Evolutionary conservation across 148 eudicot species (phyloP), one percentile per base, ranked within the genome.

Genomic region (Beta vulgaris): DNA sequence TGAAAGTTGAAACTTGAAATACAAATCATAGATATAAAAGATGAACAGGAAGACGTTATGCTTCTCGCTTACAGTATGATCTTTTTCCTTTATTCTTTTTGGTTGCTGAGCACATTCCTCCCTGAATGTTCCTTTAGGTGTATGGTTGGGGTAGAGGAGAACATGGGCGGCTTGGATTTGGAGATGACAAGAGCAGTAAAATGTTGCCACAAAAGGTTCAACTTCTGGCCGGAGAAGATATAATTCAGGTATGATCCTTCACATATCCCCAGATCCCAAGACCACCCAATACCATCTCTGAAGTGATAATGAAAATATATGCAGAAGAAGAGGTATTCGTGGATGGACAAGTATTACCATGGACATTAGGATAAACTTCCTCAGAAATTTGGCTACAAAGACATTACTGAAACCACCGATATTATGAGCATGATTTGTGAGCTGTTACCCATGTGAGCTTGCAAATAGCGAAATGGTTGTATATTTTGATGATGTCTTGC

Each of bases 141-240:
- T 96, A 87, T 80, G 93, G 98, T 21, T 96, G 99, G 99, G 99
- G 99, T 53, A 92, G 99, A 88, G 99, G 99, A 68, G 99, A 96
- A 69, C 99, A 96, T 70, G 99, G 99, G 57, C 90, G 99, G 78
- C 93, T 96, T 66, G 99, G 99, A 70, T 96, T 92, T 81, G 99
- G 99, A 53, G 99, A 96, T 83, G 99, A 96, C 81, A 96, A 96
- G 83, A 96, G 98, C 86, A 96, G 99, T 88, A 96, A 96, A 81
- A 96, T 96, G 99, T 87, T 91, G 61, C 98, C 99, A 35, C 99
- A 96, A 73, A 89, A 83, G 77, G 98, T 96, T 76, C 97, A 89
- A 68, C 98, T 92, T 84, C 91, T 92, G 23, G 97, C 76, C 6
- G 97, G 82, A 66, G 90, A 96, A 78, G 87, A 91, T 65, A 85